Evolutionary conservation across 331 rosid genomes (phyloP), one percentile per base, ranked within the genome.

Genomic region (Malus hybrid): DNA sequence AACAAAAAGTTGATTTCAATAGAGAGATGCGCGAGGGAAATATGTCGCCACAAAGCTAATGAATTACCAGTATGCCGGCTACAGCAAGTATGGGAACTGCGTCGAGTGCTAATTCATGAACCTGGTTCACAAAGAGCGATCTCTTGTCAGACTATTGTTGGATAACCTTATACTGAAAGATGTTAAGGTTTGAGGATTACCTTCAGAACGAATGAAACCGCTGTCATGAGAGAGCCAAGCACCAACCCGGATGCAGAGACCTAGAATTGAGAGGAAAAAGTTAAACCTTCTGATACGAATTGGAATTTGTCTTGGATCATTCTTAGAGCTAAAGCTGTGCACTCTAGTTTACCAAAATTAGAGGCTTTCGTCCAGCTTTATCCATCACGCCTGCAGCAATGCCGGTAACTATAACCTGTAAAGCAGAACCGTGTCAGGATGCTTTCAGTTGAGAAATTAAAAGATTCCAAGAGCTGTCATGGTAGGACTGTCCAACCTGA

Each of bases 311-410:
- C 44, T 31, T 52, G 65, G 33, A 24, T 67, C 73, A 52, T 74
- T 69, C 60, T 63, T 64, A 73, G 75, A 65, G 60, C 34, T 59
- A 66, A 66, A 18, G 50, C 67, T 80, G 32, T 15, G 31, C 42
- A 73, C 15, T 63, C 46, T 39, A 63, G 64, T 70, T 69, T 87
- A 90, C 99, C 90, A 94, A 70, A 74, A 90, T 77, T 24, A 94
- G 85, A 69, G 97, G 99, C 90, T 90, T 94, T 82, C 97, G 85
- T 80, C 97, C 97, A 8, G 84, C 84, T 79, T 29, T 86, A 82
- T 94, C 99, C 71, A 92, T 75, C 39, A 94, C 73, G 42, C 70
- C 79, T 46, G 89, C 92, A 67, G 91, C 90, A 44, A 89, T 22
- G 56, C 81, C 91, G 50, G 97, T 90, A 76, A 92, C 75, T 34